phyloP scores from a whole-genome alignment of 345 rosid species.

The Anacardium occidentale region DNA sequence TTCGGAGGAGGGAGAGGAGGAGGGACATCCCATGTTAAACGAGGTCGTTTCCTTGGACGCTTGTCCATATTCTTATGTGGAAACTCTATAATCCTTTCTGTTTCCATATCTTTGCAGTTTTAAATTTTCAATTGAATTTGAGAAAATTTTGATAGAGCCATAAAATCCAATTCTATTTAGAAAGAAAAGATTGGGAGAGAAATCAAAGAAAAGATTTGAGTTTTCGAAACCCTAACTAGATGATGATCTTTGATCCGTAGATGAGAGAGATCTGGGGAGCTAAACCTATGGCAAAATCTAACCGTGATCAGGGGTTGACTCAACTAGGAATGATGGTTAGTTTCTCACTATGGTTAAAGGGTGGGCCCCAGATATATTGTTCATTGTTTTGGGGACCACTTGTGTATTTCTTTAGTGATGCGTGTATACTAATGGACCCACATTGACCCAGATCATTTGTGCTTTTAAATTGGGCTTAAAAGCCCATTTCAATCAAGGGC shows the following conservation, averaged over 20 bases:
- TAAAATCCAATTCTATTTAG: constrained; percentile 1
- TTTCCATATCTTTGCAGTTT: constrained; percentile 43
- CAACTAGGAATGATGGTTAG: constrained; percentile 13
- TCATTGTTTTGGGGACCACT: neutral
- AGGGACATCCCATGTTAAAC: constrained; percentile 67
- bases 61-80: constrained; percentile 57
- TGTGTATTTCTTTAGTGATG: neutral
- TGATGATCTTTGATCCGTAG: neutral
- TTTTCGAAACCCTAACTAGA: constrained; percentile 40
- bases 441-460: neutral
- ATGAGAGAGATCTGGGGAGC: constrained; percentile 18
- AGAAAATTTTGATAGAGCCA: neutral
- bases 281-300: constrained; percentile 17
- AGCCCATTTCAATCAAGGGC: neutral
- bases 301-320: constrained; percentile 26
- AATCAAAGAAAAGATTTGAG: constrained; percentile 23
- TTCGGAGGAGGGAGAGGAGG: constrained; percentile 49
- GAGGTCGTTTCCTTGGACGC: constrained; percentile 71
- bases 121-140: constrained; percentile 16
- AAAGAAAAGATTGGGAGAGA: constrained; percentile 10
- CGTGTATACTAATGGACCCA: constrained; percentile 1
- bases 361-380: neutral
- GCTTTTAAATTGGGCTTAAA: neutral
- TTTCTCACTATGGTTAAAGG: constrained; percentile 25
- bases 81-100: constrained; percentile 61